Evolutionary conservation across 2,329 filamentous ascomycete species (phyloP).

Genomic region (Aspergillus spinulosporus): DNA sequence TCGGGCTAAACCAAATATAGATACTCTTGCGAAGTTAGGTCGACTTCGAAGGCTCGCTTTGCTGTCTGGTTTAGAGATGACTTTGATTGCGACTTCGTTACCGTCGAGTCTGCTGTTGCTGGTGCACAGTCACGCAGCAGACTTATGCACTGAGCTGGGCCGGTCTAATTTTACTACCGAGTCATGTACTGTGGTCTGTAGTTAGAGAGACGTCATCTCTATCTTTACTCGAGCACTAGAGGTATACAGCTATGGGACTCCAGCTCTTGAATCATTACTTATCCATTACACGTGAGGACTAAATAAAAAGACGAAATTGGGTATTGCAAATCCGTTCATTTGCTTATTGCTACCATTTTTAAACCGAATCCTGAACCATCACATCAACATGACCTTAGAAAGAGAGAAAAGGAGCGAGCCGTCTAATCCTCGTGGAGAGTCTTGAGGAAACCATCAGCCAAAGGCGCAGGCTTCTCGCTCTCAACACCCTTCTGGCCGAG

Average conservation of each 20-base stretch:
- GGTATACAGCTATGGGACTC: neutral
- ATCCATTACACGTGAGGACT: conserved; percentile 10
- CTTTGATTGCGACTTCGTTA: neutral
- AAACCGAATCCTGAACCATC: conserved; percentile 26
- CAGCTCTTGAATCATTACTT: conserved; percentile 8
- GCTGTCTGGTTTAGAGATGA: neutral
- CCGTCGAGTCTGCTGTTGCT: too few species aligned
- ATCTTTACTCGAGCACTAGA: neutral
- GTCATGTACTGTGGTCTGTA: neutral
- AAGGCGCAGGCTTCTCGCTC: conserved; percentile 60
- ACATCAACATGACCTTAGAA: conserved; percentile 11
- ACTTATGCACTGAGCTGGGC: neutral
- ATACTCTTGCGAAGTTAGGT: conserved; percentile 6
- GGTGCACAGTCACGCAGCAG: neutral
- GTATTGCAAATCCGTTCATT: conserved; percentile 32
- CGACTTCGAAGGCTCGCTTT: neutral
- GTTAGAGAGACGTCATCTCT: too few species aligned
- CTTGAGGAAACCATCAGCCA: conserved; percentile 55
- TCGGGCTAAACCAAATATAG: conserved; percentile 6
- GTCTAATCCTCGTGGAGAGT: conserved; percentile 55
- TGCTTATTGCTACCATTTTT: conserved; percentile 27
- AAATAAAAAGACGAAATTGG: conserved; percentile 14
- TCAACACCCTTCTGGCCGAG: conserved; percentile 70
- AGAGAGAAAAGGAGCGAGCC: conserved; percentile 18
- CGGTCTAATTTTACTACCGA: neutral